Conservation (phyloP, 176 grass and related monocot genomes). For the Cenchrus purpureus region DNA sequence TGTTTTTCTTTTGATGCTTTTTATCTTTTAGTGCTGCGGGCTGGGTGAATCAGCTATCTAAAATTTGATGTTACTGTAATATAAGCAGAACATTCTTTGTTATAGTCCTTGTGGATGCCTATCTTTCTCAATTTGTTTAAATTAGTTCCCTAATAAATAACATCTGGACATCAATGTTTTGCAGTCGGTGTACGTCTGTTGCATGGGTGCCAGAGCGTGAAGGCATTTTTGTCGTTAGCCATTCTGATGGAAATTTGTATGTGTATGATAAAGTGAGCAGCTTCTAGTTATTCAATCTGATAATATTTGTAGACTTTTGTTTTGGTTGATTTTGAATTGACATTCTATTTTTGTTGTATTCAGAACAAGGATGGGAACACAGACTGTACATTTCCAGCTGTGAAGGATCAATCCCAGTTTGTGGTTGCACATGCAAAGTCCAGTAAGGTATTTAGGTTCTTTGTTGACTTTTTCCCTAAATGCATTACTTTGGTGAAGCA, state of each 20-base stretch:
- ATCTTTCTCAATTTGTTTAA: conserved; percentile 14
- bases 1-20: not conserved
- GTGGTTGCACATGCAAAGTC: conserved; percentile 87
- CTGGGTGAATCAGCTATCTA: not conserved
- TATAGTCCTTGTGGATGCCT: not conserved
- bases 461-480: not conserved
- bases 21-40: not conserved
- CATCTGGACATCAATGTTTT: conserved; percentile 35
- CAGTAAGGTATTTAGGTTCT: conserved; percentile 73
- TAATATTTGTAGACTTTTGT: conserved; percentile 10
- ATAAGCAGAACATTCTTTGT: not conserved
- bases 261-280: conserved; percentile 93
- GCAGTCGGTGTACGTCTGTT: conserved; percentile 79
- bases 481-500: conserved; percentile 26
- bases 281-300: conserved; percentile 19
- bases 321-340: conserved; percentile 42
- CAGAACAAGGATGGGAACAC: conserved; percentile 87
- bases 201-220: conserved; percentile 85
- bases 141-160: conserved; percentile 11
- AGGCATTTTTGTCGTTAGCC: conserved; percentile 82
- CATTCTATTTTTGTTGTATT: conserved; percentile 28
- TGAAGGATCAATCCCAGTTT: conserved; percentile 80
- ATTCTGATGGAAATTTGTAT: conserved; percentile 96
- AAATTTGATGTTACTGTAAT: conserved; percentile 8
- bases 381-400: conserved; percentile 75